Percentiles rank a stretch among this genome's conserved stretches.
phyloP scores from a whole-genome alignment of 441 rosid genomes.

The Pelargonium cotyledonis region DNA sequence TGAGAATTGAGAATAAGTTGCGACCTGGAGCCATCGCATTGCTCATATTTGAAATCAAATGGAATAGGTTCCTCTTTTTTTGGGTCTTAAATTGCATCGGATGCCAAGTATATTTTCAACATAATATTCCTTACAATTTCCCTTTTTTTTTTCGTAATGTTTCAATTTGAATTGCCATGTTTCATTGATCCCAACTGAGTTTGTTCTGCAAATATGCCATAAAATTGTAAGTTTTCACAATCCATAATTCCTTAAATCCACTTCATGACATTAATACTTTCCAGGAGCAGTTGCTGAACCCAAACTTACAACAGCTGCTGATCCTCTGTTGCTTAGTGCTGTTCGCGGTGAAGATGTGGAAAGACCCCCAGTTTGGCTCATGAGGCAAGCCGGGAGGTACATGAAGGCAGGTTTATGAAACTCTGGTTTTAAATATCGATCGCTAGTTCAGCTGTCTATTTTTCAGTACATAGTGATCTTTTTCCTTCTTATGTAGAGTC shows the following conservation, averaged over 20 bases:
- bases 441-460: not conserved
- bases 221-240: not conserved
- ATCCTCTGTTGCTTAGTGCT: slow-evolving; percentile 84
- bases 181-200: not conserved
- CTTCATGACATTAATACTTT: not conserved
- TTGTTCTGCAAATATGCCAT: not conserved
- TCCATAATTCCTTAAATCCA: not conserved
- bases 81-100: too few species aligned
- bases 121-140: too few species aligned
- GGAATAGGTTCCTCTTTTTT: too few species aligned
- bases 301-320: slow-evolving; percentile 37
- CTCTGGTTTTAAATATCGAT: slow-evolving; percentile 9
- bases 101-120: too few species aligned
- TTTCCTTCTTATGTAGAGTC: too few species aligned
- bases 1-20: too few species aligned
- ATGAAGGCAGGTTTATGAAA: slow-evolving; percentile 83
- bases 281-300: slow-evolving; percentile 65
- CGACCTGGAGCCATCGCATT: too few species aligned
- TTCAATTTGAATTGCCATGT: not conserved
- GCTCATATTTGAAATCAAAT: too few species aligned
- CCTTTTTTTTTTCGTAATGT: not conserved
- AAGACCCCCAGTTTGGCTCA: slow-evolving; percentile 99
- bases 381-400: slow-evolving; percentile 99
- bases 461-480: not conserved
- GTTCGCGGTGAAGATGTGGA: slow-evolving; percentile 84